phyloP scores from a whole-genome alignment of 805 yeast species.

The Hanseniaspora jakobsenii region DNA sequence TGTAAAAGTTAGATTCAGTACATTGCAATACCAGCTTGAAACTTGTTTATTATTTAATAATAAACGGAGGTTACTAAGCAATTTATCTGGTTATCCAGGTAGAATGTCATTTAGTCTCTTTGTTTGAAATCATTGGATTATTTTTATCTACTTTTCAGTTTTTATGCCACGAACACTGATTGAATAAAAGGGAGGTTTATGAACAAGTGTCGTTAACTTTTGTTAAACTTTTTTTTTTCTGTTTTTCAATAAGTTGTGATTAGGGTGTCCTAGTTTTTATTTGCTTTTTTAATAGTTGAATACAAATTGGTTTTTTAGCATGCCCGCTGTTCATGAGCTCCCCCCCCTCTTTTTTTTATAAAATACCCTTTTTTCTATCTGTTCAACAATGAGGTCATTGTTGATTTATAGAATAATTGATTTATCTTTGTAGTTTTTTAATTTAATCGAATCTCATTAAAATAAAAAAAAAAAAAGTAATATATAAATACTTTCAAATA shows the following conservation, averaged over 20 bases:
- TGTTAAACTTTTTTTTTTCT: background rate
- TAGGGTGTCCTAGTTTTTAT: background rate
- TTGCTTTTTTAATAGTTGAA: background rate
- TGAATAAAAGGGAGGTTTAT: background rate
- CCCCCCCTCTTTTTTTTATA: background rate
- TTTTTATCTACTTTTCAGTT: background rate
- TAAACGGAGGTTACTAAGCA: background rate
- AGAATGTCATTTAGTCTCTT: background rate
- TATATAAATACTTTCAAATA: no score
- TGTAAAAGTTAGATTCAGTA: background rate
- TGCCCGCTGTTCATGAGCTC: slow-evolving; percentile 1
- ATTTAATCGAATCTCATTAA: no score
- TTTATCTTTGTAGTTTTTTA: no score
- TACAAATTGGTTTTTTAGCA: background rate
- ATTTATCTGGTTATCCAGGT: background rate
- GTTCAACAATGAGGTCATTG: slow-evolving; percentile 5
- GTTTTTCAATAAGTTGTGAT: background rate
- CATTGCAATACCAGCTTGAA: background rate
- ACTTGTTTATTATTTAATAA: no score
- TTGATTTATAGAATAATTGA: no score
- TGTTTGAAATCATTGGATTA: background rate
- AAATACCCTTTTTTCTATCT: background rate
- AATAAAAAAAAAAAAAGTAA: no score
- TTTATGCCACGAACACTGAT: background rate
- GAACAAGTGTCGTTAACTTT: background rate